phyloP scores from a whole-genome alignment of 163 green algal species.

The Prototheca wickerhamii region DNA sequence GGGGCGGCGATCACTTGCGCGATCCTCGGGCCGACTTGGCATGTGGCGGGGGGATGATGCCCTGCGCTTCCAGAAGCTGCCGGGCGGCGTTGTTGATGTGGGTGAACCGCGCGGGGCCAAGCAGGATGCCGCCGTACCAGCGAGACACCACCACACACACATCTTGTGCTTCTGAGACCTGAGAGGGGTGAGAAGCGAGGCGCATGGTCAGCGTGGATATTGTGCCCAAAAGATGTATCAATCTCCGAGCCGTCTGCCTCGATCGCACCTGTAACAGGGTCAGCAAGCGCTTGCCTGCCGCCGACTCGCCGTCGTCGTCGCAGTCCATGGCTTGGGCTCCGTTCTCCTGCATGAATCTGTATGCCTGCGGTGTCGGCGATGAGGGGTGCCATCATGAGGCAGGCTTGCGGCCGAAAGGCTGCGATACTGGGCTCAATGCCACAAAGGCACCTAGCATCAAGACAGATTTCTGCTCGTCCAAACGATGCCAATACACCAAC shows the following conservation, averaged over 20 bases:
- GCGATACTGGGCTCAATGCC: neutral
- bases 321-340: slow-evolving; percentile 51
- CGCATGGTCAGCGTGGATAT: neutral
- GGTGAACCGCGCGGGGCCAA: slow-evolving; percentile 81
- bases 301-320: slow-evolving; percentile 89
- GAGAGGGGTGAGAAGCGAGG: neutral
- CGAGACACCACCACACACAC: slow-evolving; percentile 75
- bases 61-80: slow-evolving; percentile 47
- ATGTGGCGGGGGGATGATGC: neutral
- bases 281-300: slow-evolving; percentile 77
- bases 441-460: neutral
- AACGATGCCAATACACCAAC: neutral
- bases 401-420: slow-evolving; percentile 7
- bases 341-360: neutral
- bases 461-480: neutral
- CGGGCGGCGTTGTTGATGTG: slow-evolving; percentile 89
- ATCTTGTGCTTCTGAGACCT: slow-evolving; percentile 33
- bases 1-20: neutral
- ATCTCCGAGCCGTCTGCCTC: neutral
- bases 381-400: slow-evolving; percentile 9
- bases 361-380: neutral
- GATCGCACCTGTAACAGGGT: slow-evolving; percentile 59
- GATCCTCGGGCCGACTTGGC: neutral
- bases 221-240: neutral
- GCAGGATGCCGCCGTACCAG: slow-evolving; percentile 84